Conservation (phyloP, 345 rosid species). For the Brassica nigra region DNA sequence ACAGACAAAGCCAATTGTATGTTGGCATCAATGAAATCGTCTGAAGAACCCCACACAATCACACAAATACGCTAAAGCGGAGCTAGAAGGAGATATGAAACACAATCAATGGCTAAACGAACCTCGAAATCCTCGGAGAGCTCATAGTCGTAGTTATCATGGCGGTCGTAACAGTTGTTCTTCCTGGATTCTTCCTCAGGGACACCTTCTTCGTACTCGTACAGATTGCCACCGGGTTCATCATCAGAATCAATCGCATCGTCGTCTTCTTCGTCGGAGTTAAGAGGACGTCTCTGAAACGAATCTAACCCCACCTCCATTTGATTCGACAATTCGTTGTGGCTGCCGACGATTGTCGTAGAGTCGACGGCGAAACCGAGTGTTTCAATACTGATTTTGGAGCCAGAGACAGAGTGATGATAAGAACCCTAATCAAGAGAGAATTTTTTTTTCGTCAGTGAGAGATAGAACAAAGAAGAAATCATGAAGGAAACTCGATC, state of each 20-base stretch:
- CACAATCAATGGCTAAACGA: background rate
- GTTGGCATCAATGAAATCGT: slow-evolving; percentile 92
- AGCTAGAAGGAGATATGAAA: background rate
- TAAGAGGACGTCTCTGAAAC: slow-evolving; percentile 55
- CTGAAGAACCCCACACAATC: slow-evolving; percentile 87
- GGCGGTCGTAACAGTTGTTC: slow-evolving; percentile 77
- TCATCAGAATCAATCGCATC: slow-evolving; percentile 56
- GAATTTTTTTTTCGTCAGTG: no score
- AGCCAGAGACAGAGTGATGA: no score
- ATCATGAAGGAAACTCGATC: no score
- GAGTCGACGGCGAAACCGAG: slow-evolving; percentile 12
- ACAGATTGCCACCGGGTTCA: slow-evolving; percentile 52
- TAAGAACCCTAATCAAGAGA: no score
- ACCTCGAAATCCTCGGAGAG: slow-evolving; percentile 76
- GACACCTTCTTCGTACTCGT: slow-evolving; percentile 82
- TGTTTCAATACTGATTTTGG: no score
- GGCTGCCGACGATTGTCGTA: background rate
- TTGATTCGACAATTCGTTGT: slow-evolving; percentile 18
- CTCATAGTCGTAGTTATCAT: slow-evolving; percentile 68
- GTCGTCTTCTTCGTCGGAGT: slow-evolving; percentile 60
- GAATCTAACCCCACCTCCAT: slow-evolving; percentile 56
- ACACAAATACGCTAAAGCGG: background rate
- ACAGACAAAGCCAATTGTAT: slow-evolving; percentile 86
- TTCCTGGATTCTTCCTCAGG: slow-evolving; percentile 75
- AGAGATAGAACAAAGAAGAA: no score